Conservation (phyloP, 1,284 basidiomycete species). For the Cystobasidiaceae sp. region DNA sequence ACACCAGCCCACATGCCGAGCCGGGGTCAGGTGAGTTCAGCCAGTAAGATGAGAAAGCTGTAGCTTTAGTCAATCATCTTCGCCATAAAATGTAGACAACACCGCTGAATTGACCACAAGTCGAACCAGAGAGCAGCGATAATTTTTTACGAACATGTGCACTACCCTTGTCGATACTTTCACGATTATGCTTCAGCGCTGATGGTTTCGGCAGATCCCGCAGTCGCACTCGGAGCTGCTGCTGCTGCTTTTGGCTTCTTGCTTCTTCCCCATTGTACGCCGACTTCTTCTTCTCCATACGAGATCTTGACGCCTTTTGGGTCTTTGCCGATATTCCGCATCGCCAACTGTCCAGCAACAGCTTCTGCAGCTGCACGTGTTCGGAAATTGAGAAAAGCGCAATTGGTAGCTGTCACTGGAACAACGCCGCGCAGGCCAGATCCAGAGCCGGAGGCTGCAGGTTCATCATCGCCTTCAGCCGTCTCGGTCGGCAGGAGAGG, state of each 20-base stretch:
- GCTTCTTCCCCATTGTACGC: slow-evolving; percentile 32
- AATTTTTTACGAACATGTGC: too few species aligned
- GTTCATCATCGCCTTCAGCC: background rate
- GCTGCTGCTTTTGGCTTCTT: slow-evolving; percentile 20
- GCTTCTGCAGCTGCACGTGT: slow-evolving; percentile 72
- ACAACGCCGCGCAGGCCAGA: slow-evolving; percentile 77
- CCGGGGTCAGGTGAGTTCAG: too few species aligned
- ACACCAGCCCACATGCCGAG: too few species aligned
- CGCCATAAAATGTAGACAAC: too few species aligned
- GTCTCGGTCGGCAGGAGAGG: slow-evolving; percentile 4
- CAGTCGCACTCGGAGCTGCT: background rate
- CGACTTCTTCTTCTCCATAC: slow-evolving; percentile 20
- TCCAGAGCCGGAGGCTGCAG: background rate
- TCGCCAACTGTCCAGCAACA: slow-evolving; percentile 55
- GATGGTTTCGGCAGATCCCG: background rate
- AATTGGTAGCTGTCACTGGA: slow-evolving; percentile 77
- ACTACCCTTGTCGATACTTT: too few species aligned
- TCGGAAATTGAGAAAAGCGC: slow-evolving; percentile 93
- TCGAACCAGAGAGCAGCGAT: too few species aligned
- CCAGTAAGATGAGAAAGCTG: too few species aligned
- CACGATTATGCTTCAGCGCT: background rate
- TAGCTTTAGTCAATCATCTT: too few species aligned
- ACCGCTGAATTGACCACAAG: too few species aligned
- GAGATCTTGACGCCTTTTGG: slow-evolving; percentile 7
- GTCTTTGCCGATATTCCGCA: slow-evolving; percentile 21